Base-by-base conservation (phyloP, 2,329 filamentous ascomycete species). In the Truncatella angustata region DNA sequence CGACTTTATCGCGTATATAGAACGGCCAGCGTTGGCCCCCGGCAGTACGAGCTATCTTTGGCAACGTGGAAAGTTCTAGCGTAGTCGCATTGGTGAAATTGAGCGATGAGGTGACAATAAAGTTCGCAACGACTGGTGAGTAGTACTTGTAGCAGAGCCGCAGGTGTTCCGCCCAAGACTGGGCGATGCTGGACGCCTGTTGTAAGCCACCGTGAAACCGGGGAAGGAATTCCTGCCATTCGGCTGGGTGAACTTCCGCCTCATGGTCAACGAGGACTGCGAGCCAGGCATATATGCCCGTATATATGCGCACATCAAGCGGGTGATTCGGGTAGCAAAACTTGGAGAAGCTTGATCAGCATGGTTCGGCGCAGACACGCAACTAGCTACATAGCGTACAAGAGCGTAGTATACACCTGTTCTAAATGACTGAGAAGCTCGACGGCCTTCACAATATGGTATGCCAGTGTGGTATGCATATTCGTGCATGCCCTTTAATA, bases 271-370 rank as follows among this genome's bases (percentile, higher is more conserved):
- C 60, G 6, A 67, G 53, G 21, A 63, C 60, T 5, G 59, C 60
- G 5, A 69, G 50, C 54, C 65, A 65, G 23, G 66, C 66, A 44
- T 63, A 64, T 32, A 69, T 62, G 14, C 65, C 63, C 10, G 66
- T 56, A 52, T 67, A 65, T 23, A 70, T 50, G 36, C 63, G 62
- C 14, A 66, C 55, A 14, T 66, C 58, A 4, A 60, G 45, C 11
- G 28, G 28, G 14, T 32, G 28, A 14, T 32, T 32, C 7, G 28
- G 28, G 28, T 32, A 32, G 28, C 28, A 32, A 9, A 32, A 32
- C 28, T 32, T 14, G 28, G 28, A 7, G 14, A 14, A 14, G 28
- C 7, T 32, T 9, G 7, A 14, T 32, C 28, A 32, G 28, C 28
- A 32, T 32, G 7, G 28, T 32, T 14, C 7, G 28, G 14, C 14